A percentile compares a stretch with the other conserved stretches of the same genome.
These are phyloP conservation scores for Metschnikowia picachoensis DNA, from an alignment of 805 yeast species.

Conservation along the genomic window DNA sequence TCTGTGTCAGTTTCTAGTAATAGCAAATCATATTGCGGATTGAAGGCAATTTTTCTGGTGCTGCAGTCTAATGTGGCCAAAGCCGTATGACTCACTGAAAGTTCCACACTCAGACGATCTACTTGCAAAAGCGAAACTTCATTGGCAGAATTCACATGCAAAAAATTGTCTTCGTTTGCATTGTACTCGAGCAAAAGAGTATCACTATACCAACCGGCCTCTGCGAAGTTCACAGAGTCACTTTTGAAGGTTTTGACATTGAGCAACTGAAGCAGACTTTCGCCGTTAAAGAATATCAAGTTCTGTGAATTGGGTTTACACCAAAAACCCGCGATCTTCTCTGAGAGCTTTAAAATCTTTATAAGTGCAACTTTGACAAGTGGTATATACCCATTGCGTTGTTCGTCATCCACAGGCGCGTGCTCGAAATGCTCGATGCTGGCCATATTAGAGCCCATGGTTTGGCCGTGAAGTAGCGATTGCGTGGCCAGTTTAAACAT, in stretches of 20 bases:
- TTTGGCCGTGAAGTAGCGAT: slow-evolving; percentile 27
- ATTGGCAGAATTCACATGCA: slow-evolving; percentile 24
- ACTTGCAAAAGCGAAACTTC: slow-evolving; percentile 24
- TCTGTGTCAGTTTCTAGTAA: slow-evolving; percentile 3
- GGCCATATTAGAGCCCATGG: slow-evolving; percentile 22
- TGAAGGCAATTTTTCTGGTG: slow-evolving; percentile 10
- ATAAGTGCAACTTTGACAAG: slow-evolving; percentile 26
- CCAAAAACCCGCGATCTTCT: slow-evolving; percentile 33
- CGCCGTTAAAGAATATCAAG: slow-evolving; percentile 28
- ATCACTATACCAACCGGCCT: slow-evolving; percentile 28
- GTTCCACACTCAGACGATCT: slow-evolving; percentile 6
- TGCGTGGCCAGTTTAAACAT: slow-evolving; percentile 33
- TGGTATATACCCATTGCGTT: slow-evolving; percentile 25
- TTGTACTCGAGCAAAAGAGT: slow-evolving; percentile 25
- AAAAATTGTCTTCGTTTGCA: slow-evolving; percentile 23
- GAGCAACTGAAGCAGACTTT: slow-evolving; percentile 30
- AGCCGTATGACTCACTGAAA: slow-evolving; percentile 4
- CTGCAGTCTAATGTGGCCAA: slow-evolving; percentile 5
- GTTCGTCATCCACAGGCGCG: slow-evolving; percentile 28
- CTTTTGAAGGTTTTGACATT: slow-evolving; percentile 31
- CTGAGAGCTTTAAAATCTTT: slow-evolving; percentile 33
- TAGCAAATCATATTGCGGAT: slow-evolving; percentile 15
- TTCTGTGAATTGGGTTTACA: slow-evolving; percentile 38
- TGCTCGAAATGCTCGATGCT: slow-evolving; percentile 35
- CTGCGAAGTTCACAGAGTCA: slow-evolving; percentile 24